phyloP scores from a whole-genome alignment of 192 early-diverging fungal species.

The Podila epigama region DNA sequence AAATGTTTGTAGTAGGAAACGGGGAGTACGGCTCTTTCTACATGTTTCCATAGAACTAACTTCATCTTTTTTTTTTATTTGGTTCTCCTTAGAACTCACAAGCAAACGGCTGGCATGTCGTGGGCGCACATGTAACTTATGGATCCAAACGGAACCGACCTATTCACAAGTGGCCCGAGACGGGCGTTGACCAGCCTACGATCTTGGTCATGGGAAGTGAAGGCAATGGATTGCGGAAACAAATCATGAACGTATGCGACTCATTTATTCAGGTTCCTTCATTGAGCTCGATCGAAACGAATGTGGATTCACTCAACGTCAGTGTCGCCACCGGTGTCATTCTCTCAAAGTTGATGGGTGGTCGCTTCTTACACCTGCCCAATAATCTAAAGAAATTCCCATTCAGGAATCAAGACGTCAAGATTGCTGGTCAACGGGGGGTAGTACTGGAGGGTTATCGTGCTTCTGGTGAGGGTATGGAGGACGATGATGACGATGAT shows the following conservation, averaged over 20 bases:
- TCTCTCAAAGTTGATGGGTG: slow-evolving; percentile 47
- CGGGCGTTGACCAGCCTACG: slow-evolving; percentile 38
- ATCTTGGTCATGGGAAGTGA: slow-evolving; percentile 75
- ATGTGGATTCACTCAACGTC: slow-evolving; percentile 55
- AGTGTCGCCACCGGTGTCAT: slow-evolving; percentile 53
- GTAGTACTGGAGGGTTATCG: neutral
- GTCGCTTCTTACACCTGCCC: slow-evolving; percentile 34
- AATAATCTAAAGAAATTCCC: slow-evolving; percentile 34
- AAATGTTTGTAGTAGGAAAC: slow-evolving; percentile 11
- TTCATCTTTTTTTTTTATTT: neutral
- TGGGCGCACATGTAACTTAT: slow-evolving; percentile 50
- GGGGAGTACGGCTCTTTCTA: neutral
- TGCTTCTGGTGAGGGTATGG: neutral
- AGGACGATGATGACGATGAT: slow-evolving; percentile 4
- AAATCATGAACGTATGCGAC: slow-evolving; percentile 63
- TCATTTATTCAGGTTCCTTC: slow-evolving; percentile 62
- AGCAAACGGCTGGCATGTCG: slow-evolving; percentile 57
- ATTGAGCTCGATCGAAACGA: slow-evolving; percentile 8
- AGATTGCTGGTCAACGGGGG: neutral
- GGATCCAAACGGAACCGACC: slow-evolving; percentile 39
- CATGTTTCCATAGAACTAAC: neutral
- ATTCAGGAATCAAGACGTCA: neutral
- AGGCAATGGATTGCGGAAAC: slow-evolving; percentile 65
- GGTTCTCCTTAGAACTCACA: slow-evolving; percentile 37
- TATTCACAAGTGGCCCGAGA: slow-evolving; percentile 36